Base-by-base conservation (phyloP, 495 filamentous ascomycete genomes). In the Penicillium paxilli region DNA sequence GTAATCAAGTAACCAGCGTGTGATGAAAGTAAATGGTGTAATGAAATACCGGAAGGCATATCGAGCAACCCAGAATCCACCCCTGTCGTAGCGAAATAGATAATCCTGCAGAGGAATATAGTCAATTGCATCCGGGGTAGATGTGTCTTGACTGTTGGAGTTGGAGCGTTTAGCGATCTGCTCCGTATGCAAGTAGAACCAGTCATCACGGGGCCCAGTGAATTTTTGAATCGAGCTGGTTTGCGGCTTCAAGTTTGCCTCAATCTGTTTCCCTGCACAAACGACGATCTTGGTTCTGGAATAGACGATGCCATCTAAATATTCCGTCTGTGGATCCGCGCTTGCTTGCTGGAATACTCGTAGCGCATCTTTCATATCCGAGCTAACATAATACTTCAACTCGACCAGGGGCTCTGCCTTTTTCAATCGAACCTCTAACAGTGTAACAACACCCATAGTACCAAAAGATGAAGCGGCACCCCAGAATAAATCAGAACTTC, bases 41-140 rank as follows among this genome's bases (percentile, higher is more conserved):
- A 74, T 64, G 65, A 85, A 83, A 60, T 85, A 86, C 2, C 66
- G 52, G 63, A 81, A 85, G 0, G 78, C 73, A 11, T 71, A 75
- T 5, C 60, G 56, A 5, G 75, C 81, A 12, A 77, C 75, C 77
- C 82, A 85, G 61, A 86, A 87, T 7, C 74, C 82, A 17, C 83
- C 83, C 4, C 83, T 79, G 55, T 87, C 83, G 60, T 87, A 85
- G 3, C 83, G 80, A 62, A 87, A 86, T 28, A 83, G 74, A 51
- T 87, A 86, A 26, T 85, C 81, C 5, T 67, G 70, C 8, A 84
- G 62, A 11, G 83, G 83, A 33, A 84, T 78, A 22, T 67, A 63
- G 33, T 85, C 79, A 14, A 59, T 25, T 47, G 59, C 25, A 45
- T 49, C 28, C 32, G 47, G 35, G 23, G 30, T 47, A 37, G 46